Evolutionary conservation across 129 eudicot species (phyloP), one percentile per base, ranked within the genome.

Genomic region (Heracleum sosnowskyi): DNA sequence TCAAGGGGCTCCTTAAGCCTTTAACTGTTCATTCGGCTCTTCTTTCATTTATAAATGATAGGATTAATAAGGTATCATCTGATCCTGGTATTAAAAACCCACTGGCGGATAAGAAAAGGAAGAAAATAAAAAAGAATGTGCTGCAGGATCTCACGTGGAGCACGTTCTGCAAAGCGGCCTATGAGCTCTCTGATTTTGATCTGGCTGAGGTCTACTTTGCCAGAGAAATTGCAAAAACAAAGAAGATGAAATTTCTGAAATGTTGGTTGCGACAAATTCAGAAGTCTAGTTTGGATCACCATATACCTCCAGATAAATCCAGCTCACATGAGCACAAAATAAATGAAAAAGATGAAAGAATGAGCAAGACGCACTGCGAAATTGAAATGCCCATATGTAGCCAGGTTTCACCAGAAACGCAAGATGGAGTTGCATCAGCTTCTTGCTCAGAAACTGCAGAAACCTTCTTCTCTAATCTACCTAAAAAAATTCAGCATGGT

Each of bases 231-330:
- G 86, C 81, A 62, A 88, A 80, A 78, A 87, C 92, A 11, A 94
- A 94, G 87, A 95, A 87, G 90, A 85, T 92, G 80, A 90, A 88
- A 92, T 92, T 95, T 85, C 55, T 95, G 46, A 95, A 85, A 78
- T 92, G 96, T 86, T 95, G 99, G 99, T 86, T 90, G 91, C 90
- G 85, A 77, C 92, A 90, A 84, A 87, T 90, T 42, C 81, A 40
- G 45, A 88, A 79, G 78, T 73, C 41, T n/a, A 81, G 77, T 33
- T 53, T 46, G 31, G 36, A 60, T 62, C 16, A 45, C 51, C 39
- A 76, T 3, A 76, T 46, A 33, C 75, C 57, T 69, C 76, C 75
- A 37, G 83, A 53, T 78, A 84, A 75, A 64, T 85, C 78, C 53
- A 85, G 84, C 66, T 79, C 75, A 73, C 45, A 68, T 81, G 77